These are phyloP conservation scores for Notholithocarpus densiflorus DNA, from an alignment of 306 rosid species.

Conservation along the genomic window DNA sequence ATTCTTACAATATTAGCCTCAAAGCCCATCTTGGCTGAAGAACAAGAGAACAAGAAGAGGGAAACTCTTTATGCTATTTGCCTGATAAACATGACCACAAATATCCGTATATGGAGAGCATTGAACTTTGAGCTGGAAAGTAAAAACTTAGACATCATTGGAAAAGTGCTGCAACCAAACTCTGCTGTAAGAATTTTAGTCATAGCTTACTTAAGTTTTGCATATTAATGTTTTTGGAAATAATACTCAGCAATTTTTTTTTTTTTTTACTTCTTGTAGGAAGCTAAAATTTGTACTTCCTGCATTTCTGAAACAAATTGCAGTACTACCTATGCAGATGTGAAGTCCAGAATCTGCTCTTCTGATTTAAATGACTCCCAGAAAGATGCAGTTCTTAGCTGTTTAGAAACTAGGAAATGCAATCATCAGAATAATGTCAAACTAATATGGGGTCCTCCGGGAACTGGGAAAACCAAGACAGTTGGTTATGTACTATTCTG, in stretches of 20 bases:
- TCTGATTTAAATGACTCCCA: slow-evolving; percentile 52
- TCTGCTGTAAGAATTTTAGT: slow-evolving; percentile 30
- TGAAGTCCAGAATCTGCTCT: slow-evolving; percentile 5
- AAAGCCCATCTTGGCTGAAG: not conserved
- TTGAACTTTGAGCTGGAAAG: not conserved
- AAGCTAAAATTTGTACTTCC: slow-evolving; percentile 17
- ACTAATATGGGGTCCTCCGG: slow-evolving; percentile 73
- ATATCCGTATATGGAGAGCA: slow-evolving; percentile 26
- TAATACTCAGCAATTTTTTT: not conserved
- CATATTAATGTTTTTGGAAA: not conserved
- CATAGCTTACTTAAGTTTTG: not conserved
- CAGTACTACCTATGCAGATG: not conserved
- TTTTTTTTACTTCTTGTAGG: slow-evolving; percentile 27
- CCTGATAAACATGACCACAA: slow-evolving; percentile 32
- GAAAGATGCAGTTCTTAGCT: slow-evolving; percentile 35
- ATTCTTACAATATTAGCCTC: slow-evolving; percentile 11
- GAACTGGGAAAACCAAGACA: slow-evolving; percentile 67
- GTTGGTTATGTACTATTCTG: slow-evolving; percentile 33
- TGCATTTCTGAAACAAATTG: slow-evolving; percentile 10
- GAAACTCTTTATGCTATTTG: slow-evolving; percentile 9
- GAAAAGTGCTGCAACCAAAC: slow-evolving; percentile 28
- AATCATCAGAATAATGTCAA: slow-evolving; percentile 24
- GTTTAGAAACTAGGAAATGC: slow-evolving; percentile 30
- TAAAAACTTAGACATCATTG: slow-evolving; percentile 25
- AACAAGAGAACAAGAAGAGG: not conserved